Percentiles rank a stretch among this genome's conserved stretches.
Conservation (phyloP, 2,329 filamentous ascomycete species). For the Calonectria hawksworthii region DNA sequence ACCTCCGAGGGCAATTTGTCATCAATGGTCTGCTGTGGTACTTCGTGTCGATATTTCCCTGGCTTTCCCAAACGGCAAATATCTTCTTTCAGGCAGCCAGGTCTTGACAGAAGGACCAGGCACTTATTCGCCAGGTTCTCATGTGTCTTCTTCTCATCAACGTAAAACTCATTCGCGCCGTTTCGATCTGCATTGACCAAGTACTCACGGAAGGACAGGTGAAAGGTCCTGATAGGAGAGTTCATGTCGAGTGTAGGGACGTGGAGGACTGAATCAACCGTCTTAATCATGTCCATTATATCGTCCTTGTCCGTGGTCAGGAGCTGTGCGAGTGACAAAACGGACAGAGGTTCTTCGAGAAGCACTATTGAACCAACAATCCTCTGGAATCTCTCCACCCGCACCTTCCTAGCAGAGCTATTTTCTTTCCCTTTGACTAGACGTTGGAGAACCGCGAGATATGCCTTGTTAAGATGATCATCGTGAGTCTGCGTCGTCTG, state of each 20-base stretch:
- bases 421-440: too few relatives aligned
- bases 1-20: slow-evolving; percentile 43
- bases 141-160: slow-evolving; percentile 25
- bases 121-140: slow-evolving; percentile 6
- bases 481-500: neutral
- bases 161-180: slow-evolving; percentile 24
- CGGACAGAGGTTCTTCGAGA: too few relatives aligned
- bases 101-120: neutral
- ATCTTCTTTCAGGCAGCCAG: slow-evolving; percentile 47
- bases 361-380: too few relatives aligned
- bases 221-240: slow-evolving; percentile 47
- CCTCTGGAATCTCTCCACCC: too few relatives aligned
- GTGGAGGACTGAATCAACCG: slow-evolving; percentile 52
- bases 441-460: slow-evolving; percentile 35
- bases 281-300: too few relatives aligned
- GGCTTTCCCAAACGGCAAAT: slow-evolving; percentile 27
- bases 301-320: too few relatives aligned
- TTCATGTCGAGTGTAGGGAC: slow-evolving; percentile 39
- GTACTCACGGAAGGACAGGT: slow-evolving; percentile 56
- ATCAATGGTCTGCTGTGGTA: neutral
- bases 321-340: too few relatives aligned
- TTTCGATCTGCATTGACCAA: slow-evolving; percentile 38
- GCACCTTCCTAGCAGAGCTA: too few relatives aligned
- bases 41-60: neutral
- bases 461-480: slow-evolving; percentile 29